Base-by-base conservation (phyloP, 1,284 basidiomycete genomes). In the Cryptococcus floricola region DNA sequence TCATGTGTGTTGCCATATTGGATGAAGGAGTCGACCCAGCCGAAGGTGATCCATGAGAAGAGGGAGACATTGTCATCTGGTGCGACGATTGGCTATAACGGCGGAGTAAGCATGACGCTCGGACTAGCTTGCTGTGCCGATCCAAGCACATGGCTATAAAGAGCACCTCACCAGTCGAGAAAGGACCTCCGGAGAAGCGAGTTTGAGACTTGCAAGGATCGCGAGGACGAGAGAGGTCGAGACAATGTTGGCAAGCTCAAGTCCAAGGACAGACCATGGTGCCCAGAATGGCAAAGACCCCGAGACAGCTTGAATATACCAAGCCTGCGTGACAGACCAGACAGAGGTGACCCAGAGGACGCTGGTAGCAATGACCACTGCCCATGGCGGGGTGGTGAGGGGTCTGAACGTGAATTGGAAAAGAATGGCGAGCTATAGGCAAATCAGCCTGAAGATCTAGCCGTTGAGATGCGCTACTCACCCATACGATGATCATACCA, bases 21-120 rank as follows among this genome's bases (percentile, higher is more conserved):
- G 66, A 91, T 84, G 48, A 91, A 78, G 0, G 85, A 83, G 64
- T 85, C 82, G 46, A 91, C 81, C 77, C 89, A 92, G 2, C 82
- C 81, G 71, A 91, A 91, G 1, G 83, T 84, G 51, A 83, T 79
- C 87, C 89, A 91, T n/a, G 83, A 79, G 82, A 84, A 87, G 14
- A 91, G 77, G n/a, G 81, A 85, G 43, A 84, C 86, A 54, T 81
- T 78, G 68, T 91, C 89, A 72, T 92, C 89, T 39, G 64, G 57
- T 3, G 64, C 53, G n/a, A 63, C 47, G 37, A 28, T 25, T 27
- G 66, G 55, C 65, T 68, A 38, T 6, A 5, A 19, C 2, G 13
- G 52, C n/a, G 39, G 10, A 13, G 19, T 49, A n/a, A 48, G 25
- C 37, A 16, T 14, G 3, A 13, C 27, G 4, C 18, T 13, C 10